Evolutionary conservation across 495 filamentous ascomycete genomes (phyloP).

Genomic region (Xylaria venustula): DNA sequence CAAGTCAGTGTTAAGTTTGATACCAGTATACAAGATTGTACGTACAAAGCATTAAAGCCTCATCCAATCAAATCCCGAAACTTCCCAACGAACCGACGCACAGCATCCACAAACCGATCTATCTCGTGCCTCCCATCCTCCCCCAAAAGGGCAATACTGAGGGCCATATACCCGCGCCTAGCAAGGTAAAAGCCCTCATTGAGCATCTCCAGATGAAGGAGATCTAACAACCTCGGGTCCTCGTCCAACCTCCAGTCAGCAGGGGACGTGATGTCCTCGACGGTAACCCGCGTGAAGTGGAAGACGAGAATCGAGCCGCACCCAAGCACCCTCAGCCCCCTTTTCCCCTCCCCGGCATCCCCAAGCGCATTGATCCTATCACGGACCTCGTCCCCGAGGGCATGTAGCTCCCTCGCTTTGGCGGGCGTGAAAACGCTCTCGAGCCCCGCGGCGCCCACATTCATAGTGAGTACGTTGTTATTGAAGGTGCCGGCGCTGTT

Average conservation of each 20-base stretch:
- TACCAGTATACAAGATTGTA: too few relatives aligned
- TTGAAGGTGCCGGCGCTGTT: constrained; percentile 69
- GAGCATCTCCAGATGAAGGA: constrained; percentile 53
- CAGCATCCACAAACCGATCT: constrained; percentile 38
- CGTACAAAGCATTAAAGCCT: neutral
- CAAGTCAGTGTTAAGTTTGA: too few relatives aligned
- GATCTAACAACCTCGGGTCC: constrained; percentile 34
- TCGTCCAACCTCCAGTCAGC: constrained; percentile 25
- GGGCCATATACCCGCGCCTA: constrained; percentile 39
- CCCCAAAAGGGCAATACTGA: constrained; percentile 41
- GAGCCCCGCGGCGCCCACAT: constrained; percentile 49
- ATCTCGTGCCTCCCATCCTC: constrained; percentile 42
- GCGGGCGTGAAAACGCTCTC: constrained; percentile 41
- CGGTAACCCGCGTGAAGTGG: constrained; percentile 34
- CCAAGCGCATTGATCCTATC: constrained; percentile 28
- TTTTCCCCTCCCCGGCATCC: neutral
- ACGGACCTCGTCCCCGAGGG: constrained; percentile 33
- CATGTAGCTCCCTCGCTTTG: constrained; percentile 36
- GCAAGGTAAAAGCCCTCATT: constrained; percentile 49
- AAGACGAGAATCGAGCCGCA: constrained; percentile 44
- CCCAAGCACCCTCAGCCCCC: constrained; percentile 37
- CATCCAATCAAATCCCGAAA: constrained; percentile 21
- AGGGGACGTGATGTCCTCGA: constrained; percentile 20
- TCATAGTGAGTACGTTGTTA: constrained; percentile 63
- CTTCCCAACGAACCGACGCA: constrained; percentile 22